These are phyloP conservation scores for Kurtzmaniella natalensis DNA, from an alignment of 1,139 yeast genomes.

Conservation along the genomic window DNA sequence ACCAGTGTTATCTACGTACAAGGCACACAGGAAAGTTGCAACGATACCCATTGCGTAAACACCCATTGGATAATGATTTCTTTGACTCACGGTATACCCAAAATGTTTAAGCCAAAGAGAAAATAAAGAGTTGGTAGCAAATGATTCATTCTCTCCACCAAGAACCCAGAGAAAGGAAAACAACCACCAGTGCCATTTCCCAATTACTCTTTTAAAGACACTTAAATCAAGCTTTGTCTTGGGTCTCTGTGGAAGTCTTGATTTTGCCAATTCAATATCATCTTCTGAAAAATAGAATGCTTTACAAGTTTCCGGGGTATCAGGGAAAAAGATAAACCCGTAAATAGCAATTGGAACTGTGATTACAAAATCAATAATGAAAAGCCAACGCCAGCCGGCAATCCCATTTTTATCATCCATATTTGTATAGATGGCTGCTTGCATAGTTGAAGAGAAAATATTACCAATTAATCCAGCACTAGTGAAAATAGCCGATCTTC, in stretches of 20 bases:
- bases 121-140: constrained; percentile 47
- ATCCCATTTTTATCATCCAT: constrained; percentile 29
- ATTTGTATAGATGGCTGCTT: constrained; percentile 29
- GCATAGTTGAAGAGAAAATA: constrained; percentile 37
- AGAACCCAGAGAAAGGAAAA: constrained; percentile 52
- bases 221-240: constrained; percentile 38
- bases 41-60: constrained; percentile 50
- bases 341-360: constrained; percentile 48
- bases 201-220: constrained; percentile 43
- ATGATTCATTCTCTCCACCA: constrained; percentile 60
- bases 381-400: constrained; percentile 39
- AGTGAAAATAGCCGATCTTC: constrained; percentile 19
- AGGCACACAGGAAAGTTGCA: constrained; percentile 42
- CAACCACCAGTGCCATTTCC: constrained; percentile 58
- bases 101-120: constrained; percentile 46
- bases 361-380: constrained; percentile 31
- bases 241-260: constrained; percentile 34
- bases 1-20: constrained; percentile 45
- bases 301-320: constrained; percentile 43
- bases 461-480: constrained; percentile 50
- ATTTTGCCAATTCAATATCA: constrained; percentile 34
- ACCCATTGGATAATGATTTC: constrained; percentile 58
- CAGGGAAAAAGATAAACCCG: constrained; percentile 56
- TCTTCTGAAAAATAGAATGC: constrained; percentile 28
- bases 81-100: constrained; percentile 39